phyloP scores from a whole-genome alignment of 805 yeast genomes.

The Kodamaea kakaduensis region DNA sequence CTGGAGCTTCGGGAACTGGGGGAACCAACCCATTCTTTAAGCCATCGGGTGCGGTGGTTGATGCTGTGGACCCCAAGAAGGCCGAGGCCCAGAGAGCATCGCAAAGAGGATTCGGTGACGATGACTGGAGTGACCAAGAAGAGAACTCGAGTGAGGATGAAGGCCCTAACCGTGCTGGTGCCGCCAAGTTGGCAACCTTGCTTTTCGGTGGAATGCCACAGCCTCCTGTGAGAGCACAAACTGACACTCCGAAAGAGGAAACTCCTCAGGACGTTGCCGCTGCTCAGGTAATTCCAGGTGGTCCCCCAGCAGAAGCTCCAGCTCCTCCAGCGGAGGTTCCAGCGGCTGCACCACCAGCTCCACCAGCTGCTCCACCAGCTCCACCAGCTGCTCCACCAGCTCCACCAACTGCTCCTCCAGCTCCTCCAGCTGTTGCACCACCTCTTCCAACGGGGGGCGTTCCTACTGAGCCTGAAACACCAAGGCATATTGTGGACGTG shows the following conservation, averaged over 20 bases:
- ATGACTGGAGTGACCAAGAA: slow-evolving; percentile 46
- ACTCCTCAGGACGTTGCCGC: slow-evolving; percentile 3
- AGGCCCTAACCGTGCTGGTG: slow-evolving; percentile 47
- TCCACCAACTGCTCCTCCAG: slow-evolving; percentile 18
- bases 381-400: slow-evolving; percentile 16
- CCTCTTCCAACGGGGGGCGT: slow-evolving; percentile 16
- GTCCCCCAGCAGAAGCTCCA: slow-evolving; percentile 18
- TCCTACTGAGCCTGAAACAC: slow-evolving; percentile 3
- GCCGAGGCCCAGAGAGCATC: slow-evolving; percentile 70
- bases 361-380: slow-evolving; percentile 9
- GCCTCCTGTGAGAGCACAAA: slow-evolving; percentile 20
- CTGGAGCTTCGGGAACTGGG: slow-evolving; percentile 13
- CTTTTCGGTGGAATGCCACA: slow-evolving; percentile 50
- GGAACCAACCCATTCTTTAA: slow-evolving; percentile 59
- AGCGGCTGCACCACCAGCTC: slow-evolving; percentile 3
- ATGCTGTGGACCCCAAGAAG: slow-evolving; percentile 48
- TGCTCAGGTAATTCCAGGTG: slow-evolving; percentile 7
- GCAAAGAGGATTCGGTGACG: slow-evolving; percentile 53
- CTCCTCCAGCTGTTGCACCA: slow-evolving; percentile 27
- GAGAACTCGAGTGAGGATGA: slow-evolving; percentile 47
- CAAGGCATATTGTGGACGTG: slow-evolving; percentile 3
- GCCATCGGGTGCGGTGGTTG: slow-evolving; percentile 25
- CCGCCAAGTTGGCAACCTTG: slow-evolving; percentile 53
- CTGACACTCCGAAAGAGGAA: slow-evolving; percentile 10
- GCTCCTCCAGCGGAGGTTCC: slow-evolving; percentile 21